Evolutionary conservation across 768 basidiomycete genomes (phyloP).

Genomic region (Pulveroboletus sp.): DNA sequence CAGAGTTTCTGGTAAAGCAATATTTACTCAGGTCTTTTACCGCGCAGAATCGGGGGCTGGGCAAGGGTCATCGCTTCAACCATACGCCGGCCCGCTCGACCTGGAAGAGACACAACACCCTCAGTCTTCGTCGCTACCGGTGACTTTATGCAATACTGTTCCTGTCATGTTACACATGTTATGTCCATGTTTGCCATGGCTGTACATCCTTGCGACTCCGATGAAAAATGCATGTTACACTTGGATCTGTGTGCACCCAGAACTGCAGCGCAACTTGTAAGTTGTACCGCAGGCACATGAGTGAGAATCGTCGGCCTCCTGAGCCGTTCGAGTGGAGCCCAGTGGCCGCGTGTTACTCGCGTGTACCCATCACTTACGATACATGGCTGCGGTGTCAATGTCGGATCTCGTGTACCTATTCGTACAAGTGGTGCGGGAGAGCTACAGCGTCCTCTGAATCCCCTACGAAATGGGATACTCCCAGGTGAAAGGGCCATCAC

Average conservation of each 20-base stretch:
- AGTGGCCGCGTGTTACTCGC: slow-evolving; percentile 17
- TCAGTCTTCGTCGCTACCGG: slow-evolving; percentile 85
- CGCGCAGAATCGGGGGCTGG: slow-evolving; percentile 86
- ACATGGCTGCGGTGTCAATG: slow-evolving; percentile 13
- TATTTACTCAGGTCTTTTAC: slow-evolving; percentile 2
- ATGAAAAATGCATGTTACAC: slow-evolving; percentile 12
- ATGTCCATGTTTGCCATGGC: slow-evolving; percentile 28
- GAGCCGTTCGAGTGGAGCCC: neutral
- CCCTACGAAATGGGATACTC: slow-evolving; percentile 14
- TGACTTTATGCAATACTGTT: slow-evolving; percentile 32
- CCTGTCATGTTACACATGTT: slow-evolving; percentile 13
- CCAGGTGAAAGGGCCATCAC: slow-evolving; percentile 3
- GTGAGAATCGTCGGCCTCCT: neutral
- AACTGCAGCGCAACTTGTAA: neutral
- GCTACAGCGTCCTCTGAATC: slow-evolving; percentile 3
- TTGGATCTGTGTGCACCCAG: neutral
- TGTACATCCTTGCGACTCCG: slow-evolving; percentile 13
- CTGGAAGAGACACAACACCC: slow-evolving; percentile 99
- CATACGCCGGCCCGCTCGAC: slow-evolving; percentile 85
- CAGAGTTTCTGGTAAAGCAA: neutral
- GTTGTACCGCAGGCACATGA: neutral
- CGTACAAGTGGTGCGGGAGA: neutral
- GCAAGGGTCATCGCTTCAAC: slow-evolving; percentile 94
- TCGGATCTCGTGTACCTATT: slow-evolving; percentile 2
- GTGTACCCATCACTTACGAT: slow-evolving; percentile 15